These are phyloP conservation scores for Hyaloscypha hepaticicola DNA, from an alignment of 495 filamentous ascomycete genomes.

Conservation along the genomic window DNA sequence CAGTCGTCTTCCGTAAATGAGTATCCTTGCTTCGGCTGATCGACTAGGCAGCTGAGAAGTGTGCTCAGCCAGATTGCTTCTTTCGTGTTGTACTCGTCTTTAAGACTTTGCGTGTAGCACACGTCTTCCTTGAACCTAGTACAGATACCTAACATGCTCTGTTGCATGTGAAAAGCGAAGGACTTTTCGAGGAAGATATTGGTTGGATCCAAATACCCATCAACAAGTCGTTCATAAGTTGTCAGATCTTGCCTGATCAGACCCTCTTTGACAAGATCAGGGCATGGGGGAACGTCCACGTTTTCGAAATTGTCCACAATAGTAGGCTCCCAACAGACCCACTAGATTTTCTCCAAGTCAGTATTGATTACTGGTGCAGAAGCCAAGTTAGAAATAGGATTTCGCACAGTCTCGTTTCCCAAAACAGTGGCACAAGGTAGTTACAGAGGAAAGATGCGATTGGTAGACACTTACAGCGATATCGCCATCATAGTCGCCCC, in stretches of 20 bases:
- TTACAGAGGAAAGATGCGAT: not conserved
- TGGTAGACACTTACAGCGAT: slow-evolving; percentile 42
- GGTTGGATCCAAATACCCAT: slow-evolving; percentile 3
- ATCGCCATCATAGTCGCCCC: slow-evolving; percentile 95
- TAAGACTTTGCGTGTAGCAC: slow-evolving; percentile 50
- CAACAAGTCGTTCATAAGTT: slow-evolving; percentile 47
- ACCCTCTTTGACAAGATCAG: slow-evolving; percentile 53
- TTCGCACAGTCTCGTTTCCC: not conserved
- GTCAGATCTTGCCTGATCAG: slow-evolving; percentile 55
- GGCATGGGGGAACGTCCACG: slow-evolving; percentile 43
- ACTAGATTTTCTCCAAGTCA: slow-evolving; percentile 30
- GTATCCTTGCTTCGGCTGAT: slow-evolving; percentile 76
- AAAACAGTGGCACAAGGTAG: not conserved
- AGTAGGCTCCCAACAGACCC: slow-evolving; percentile 84
- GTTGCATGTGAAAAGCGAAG: slow-evolving; percentile 58
- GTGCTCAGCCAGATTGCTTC: slow-evolving; percentile 60
- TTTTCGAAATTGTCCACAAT: slow-evolving; percentile 78
- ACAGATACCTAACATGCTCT: slow-evolving; percentile 68
- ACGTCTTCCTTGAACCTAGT: slow-evolving; percentile 72
- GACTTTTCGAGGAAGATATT: slow-evolving; percentile 23
- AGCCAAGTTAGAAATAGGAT: no score
- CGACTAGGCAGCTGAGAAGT: slow-evolving; percentile 77
- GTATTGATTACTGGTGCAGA: not conserved
- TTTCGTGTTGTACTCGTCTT: slow-evolving; percentile 52
- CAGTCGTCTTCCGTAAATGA: slow-evolving; percentile 59